Evolutionary conservation across 805 yeast genomes (phyloP), one percentile per base, ranked within the genome.

Genomic region (Tetrapisispora namnaoensis): DNA sequence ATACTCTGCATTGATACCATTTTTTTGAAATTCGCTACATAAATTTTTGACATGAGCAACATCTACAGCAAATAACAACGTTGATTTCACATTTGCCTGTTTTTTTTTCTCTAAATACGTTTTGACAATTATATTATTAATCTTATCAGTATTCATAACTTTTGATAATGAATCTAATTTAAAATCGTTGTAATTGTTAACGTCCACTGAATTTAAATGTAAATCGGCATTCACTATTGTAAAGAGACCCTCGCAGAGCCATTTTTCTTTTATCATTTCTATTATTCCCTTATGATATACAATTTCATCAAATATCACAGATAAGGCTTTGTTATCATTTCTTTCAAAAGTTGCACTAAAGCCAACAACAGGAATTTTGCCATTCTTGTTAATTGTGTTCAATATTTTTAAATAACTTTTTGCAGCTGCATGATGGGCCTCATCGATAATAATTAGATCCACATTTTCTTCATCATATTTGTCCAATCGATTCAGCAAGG

Each of bases 341-440:
- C 98, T 67, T 56, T 79, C 80, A 60, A 90, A 65, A 0, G 98
- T 90, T 0, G 97, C 98, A 14, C 95, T 83, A 55, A 91, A 87
- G 2, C 98, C 97, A 16, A 87, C 70, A 0, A 87, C 77, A 1
- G 79, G 76, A 1, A 82, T 71, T 0, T 67, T 66, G 1, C 59
- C 53, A 34, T 58, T 53, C 3, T 82, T 82, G 0, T 70, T 69
- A 56, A 90, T 87, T 57, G 86, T 72, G 3, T 70, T 62, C 46
- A 87, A 61, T 1, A 89, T 72, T 30, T 73, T 71, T 17, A 66
- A 42, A 69, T 90, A 91, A 1, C 89, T 73, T 16, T 63, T 60
- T 0, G 96, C 88, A 1, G 86, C 84, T 0, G 95, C 82, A 65
- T 90, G 97, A 60, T 90, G 98, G 38, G 96, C 95, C 62, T 90